Base-by-base conservation (phyloP, 1,139 yeast species). In the Debaryomycetaceae sp. region DNA sequence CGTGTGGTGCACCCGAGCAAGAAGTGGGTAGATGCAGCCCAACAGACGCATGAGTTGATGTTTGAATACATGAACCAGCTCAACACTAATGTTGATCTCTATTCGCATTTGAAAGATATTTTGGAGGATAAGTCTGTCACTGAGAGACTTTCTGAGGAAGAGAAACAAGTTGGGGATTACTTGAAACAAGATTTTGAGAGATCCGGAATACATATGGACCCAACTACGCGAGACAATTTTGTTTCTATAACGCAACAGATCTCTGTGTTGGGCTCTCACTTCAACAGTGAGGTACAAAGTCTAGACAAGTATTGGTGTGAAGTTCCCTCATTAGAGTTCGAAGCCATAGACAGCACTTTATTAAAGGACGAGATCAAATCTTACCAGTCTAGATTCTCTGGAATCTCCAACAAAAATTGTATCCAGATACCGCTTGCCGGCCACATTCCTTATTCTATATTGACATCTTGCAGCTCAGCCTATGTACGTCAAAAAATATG, bases 51-150 rank as follows among this genome's bases (percentile, higher is more conserved):
- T 58, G 96, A 89, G 56, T 74, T 82, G 51, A 80, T 93, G 86
- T 93, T 85, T 65, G 96, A 90, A 53, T 91, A 85, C 63, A 95
- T 93, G 99, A 93, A 90, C 63, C 80, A 86, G 48, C 72, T 93
- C 41, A 93, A 93, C 62, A 93, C 98, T 6, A 86, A 89, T 48
- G 87, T 84, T 13, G 86, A 80, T 39, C 71, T 93, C 37, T 89
- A 84, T 58, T 65, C 69, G 38, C 80, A 78, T 44, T 72, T 93
- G 40, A 75, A 77, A 33, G 63, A 65, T 13, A 84, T 87, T 0
- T 64, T 91, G 47, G 62, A 69, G 4, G 76, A 77, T 41, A 60
- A 67, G 5, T 45, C 51, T 5, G 64, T 84, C 1, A 47, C 60
- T 4, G 41, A 53, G 1, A 53, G 66, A 24, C 68, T 91, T 27